A percentile compares a stretch with the other conserved stretches of the same genome.
These are phyloP conservation scores for Tarenaya hassleriana DNA, from an alignment of 345 rosid genomes.

Conservation along the genomic window DNA sequence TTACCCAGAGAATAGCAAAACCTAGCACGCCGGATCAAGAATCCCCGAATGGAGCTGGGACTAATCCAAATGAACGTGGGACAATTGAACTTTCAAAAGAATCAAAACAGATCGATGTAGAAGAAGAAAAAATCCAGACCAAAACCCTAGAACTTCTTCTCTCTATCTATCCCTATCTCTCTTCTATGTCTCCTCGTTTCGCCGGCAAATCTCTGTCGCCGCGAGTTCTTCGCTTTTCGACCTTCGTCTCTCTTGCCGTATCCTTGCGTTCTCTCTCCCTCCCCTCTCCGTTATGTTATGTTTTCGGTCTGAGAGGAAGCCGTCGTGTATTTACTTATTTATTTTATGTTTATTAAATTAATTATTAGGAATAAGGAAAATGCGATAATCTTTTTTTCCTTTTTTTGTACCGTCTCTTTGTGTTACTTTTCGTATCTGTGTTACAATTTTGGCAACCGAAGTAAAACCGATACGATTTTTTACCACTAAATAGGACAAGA, in stretches of 20 bases:
- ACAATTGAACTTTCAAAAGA: constrained; percentile 6
- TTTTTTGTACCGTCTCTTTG: too few relatives aligned
- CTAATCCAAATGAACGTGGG: constrained; percentile 22
- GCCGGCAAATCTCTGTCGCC: constrained; percentile 29
- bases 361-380: too few relatives aligned
- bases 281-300: constrained; percentile 33
- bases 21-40: constrained; percentile 46
- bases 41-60: constrained; percentile 23
- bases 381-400: too few relatives aligned
- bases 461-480: too few relatives aligned
- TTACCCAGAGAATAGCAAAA: constrained; percentile 11
- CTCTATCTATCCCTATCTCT: constrained; percentile 31
- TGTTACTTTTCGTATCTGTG: too few relatives aligned
- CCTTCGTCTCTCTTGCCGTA: constrained; percentile 28
- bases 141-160: constrained; percentile 29
- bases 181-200: constrained; percentile 18
- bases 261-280: constrained; percentile 25
- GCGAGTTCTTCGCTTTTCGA: constrained; percentile 22
- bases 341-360: constrained; percentile 8
- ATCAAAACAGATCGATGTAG: constrained; percentile 40
- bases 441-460: too few relatives aligned
- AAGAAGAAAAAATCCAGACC: constrained; percentile 24
- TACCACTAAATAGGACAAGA: too few relatives aligned
- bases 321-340: constrained; percentile 28
- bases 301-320: constrained; percentile 50